These are phyloP conservation scores for Saccharomycopsis selenospora DNA, from an alignment of 805 yeast species.

Conservation along the genomic window DNA sequence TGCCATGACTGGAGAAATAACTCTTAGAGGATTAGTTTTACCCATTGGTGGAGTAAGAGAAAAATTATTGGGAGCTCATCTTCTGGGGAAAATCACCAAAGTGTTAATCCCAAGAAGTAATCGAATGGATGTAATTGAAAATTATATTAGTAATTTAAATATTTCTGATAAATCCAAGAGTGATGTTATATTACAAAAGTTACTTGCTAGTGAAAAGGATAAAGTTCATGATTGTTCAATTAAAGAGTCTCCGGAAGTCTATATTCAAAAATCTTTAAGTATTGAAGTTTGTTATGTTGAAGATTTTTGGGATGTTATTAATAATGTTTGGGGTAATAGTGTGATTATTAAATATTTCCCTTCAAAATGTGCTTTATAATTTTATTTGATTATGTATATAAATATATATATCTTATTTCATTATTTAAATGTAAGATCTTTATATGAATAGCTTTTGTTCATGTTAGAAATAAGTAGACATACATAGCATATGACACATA, in stretches of 20 bases:
- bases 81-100: conserved; percentile 48
- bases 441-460: too few relatives aligned
- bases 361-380: too few relatives aligned
- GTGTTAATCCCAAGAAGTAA: conserved; percentile 69
- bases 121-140: conserved; percentile 59
- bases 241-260: conserved; percentile 41
- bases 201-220: conserved; percentile 19
- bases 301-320: conserved; percentile 72
- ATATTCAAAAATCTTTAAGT: conserved; percentile 46
- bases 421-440: too few relatives aligned
- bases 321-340: conserved; percentile 58
- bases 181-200: conserved; percentile 23
- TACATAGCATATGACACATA: too few relatives aligned
- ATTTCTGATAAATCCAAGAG: conserved; percentile 20
- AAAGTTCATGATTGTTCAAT: conserved; percentile 18
- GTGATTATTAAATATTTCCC: conserved; percentile 5
- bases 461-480: too few relatives aligned
- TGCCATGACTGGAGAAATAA: conserved; percentile 87
- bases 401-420: too few relatives aligned
- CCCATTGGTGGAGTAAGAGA: conserved; percentile 82
- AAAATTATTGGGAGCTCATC: conserved; percentile 71
- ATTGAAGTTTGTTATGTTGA: conserved; percentile 57
- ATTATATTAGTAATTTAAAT: conserved; percentile 33
- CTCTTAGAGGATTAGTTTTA: conserved; percentile 66
- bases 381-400: too few relatives aligned